phyloP scores from a whole-genome alignment of 129 eudicot species.

The Centaurea solstitialis region DNA sequence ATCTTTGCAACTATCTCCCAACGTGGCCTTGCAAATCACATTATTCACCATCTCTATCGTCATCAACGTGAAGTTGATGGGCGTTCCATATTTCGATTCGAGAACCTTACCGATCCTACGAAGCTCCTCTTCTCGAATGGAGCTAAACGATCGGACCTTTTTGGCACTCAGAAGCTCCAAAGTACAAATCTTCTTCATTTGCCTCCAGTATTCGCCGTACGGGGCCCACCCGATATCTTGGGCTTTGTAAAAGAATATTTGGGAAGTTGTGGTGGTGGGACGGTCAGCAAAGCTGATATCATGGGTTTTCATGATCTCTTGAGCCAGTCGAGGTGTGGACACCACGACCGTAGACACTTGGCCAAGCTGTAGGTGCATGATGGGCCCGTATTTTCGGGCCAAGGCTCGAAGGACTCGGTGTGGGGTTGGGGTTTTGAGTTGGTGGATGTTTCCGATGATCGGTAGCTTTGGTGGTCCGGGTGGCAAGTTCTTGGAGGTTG shows the following conservation, averaged over 20 bases:
- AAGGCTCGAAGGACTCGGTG: slow-evolving; percentile 10
- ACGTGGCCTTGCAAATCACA: slow-evolving; percentile 30
- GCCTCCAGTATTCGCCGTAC: slow-evolving; percentile 37
- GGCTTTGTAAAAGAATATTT: slow-evolving; percentile 22
- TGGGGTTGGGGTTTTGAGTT: slow-evolving; percentile 16
- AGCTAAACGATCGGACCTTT: slow-evolving; percentile 21
- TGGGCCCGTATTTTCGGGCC: slow-evolving; percentile 27
- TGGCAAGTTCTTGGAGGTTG: slow-evolving; percentile 24
- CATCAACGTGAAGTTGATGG: slow-evolving; percentile 24
- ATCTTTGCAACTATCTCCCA: slow-evolving; percentile 33
- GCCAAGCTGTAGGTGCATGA: slow-evolving; percentile 29
- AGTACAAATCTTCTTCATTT: slow-evolving; percentile 25
- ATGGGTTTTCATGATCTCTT: slow-evolving; percentile 28
- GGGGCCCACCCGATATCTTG: slow-evolving; percentile 26
- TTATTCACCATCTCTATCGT: slow-evolving; percentile 22
- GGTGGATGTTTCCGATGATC: slow-evolving; percentile 37
- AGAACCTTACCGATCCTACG: background rate
- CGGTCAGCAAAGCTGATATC: slow-evolving; percentile 23
- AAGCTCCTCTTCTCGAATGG: slow-evolving; percentile 29
- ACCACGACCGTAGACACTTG: slow-evolving; percentile 27
- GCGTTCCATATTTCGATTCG: background rate
- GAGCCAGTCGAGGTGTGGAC: slow-evolving; percentile 21
- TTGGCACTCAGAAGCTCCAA: slow-evolving; percentile 30
- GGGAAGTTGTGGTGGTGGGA: slow-evolving; percentile 8
- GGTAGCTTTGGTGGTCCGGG: slow-evolving; percentile 42